phyloP scores from a whole-genome alignment of 2,329 filamentous ascomycete genomes.

The Sporothrix inflata region DNA sequence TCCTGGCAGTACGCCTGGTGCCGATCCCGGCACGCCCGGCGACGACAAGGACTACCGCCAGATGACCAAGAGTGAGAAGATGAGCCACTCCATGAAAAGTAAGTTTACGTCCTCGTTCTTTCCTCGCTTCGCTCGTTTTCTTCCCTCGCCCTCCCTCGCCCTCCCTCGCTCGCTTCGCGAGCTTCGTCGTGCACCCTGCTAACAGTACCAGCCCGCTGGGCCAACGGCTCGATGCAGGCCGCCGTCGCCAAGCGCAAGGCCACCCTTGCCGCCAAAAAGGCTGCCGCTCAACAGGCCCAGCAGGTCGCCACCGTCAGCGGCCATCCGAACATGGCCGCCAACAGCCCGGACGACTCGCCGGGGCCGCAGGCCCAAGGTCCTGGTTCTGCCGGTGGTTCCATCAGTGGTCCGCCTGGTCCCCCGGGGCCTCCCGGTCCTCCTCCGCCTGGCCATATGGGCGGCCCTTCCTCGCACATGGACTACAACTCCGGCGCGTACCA shows the following conservation, averaged over 20 bases:
- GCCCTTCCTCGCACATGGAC: background rate
- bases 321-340: background rate
- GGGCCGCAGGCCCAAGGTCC: background rate
- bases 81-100: constrained; percentile 69
- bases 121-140: constrained; percentile 17
- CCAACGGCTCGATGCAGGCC: constrained; percentile 61
- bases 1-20: background rate
- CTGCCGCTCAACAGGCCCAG: constrained; percentile 35
- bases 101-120: constrained; percentile 39
- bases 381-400: background rate
- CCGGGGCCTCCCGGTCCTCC: background rate
- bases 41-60: constrained; percentile 60
- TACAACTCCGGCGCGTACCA: background rate
- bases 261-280: constrained; percentile 62
- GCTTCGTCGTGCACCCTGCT: constrained; percentile 13
- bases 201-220: constrained; percentile 56
- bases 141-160: background rate
- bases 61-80: constrained; percentile 68
- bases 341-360: background rate
- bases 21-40: background rate
- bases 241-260: constrained; percentile 65
- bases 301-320: constrained; percentile 9
- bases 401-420: background rate
- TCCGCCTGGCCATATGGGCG: background rate
- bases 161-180: background rate